Conservation (phyloP, 1,139 yeast species). For the Suhomyces taliae region DNA sequence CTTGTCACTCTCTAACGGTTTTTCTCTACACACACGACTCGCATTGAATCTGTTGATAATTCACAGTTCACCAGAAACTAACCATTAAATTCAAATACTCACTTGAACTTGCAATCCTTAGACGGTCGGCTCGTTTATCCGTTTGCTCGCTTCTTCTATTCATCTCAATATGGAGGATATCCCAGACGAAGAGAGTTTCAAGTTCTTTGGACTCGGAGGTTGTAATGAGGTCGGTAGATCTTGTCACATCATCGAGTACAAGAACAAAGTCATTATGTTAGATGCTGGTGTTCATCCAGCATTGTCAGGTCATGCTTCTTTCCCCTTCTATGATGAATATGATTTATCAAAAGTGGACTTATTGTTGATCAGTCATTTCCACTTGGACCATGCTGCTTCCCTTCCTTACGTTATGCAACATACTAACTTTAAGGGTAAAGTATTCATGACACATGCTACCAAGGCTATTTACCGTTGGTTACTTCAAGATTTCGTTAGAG, state of each 20-base stretch:
- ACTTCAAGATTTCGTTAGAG: slow-evolving; percentile 89
- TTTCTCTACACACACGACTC: not conserved
- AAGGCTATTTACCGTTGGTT: slow-evolving; percentile 97
- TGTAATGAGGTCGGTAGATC: slow-evolving; percentile 98
- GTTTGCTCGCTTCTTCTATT: not conserved
- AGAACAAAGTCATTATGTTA: slow-evolving; percentile 94
- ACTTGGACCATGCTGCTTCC: slow-evolving; percentile 96
- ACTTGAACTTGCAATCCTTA: too few relatives aligned
- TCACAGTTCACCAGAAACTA: not conserved
- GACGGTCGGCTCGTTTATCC: not conserved
- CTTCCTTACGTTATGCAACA: slow-evolving; percentile 98
- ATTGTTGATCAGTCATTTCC: slow-evolving; percentile 87
- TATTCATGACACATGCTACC: slow-evolving; percentile 98
- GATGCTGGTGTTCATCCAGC: slow-evolving; percentile 99
- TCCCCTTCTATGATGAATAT: slow-evolving; percentile 94
- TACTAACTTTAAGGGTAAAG: slow-evolving; percentile 90
- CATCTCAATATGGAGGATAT: slow-evolving; percentile 7
- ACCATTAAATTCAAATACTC: too few relatives aligned
- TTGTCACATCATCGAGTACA: slow-evolving; percentile 88
- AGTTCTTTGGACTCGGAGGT: slow-evolving; percentile 97
- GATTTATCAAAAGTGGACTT: slow-evolving; percentile 87
- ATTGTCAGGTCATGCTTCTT: slow-evolving; percentile 79
- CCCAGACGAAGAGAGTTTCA: slow-evolving; percentile 48
- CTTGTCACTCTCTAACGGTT: not conserved
- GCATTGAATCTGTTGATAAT: not conserved